phyloP scores from a whole-genome alignment of 2,329 filamentous ascomycete genomes.

The Pseudogymnoascus sp. region DNA sequence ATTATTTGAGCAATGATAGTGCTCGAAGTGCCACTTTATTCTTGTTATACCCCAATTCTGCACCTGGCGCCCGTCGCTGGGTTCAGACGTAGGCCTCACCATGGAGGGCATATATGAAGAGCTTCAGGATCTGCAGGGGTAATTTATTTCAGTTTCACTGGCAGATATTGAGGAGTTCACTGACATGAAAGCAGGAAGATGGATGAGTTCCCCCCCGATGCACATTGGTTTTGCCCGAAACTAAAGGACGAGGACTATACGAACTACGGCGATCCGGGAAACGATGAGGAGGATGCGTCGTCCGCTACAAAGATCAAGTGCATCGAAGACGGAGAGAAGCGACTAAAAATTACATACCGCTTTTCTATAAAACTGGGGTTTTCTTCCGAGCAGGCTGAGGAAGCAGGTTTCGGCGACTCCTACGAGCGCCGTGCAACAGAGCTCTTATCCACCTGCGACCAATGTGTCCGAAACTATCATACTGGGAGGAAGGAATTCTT shows the following conservation, averaged over 20 bases:
- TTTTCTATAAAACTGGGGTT: conserved; percentile 64
- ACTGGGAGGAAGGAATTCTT: conserved; percentile 56
- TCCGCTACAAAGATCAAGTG: conserved; percentile 43
- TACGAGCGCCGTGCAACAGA: conserved; percentile 51
- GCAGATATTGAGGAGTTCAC: not conserved
- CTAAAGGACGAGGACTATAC: conserved; percentile 53
- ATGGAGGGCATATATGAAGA: conserved; percentile 9
- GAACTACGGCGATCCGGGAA: conserved; percentile 51
- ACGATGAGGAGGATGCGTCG: conserved; percentile 41
- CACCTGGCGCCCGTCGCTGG: not conserved
- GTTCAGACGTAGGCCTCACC: not conserved
- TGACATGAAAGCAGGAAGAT: not conserved
- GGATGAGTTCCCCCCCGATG: conserved; percentile 27
- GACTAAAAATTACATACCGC: conserved; percentile 56
- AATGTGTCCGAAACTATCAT: conserved; percentile 69
- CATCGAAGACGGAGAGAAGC: conserved; percentile 46
- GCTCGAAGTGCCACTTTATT: not conserved
- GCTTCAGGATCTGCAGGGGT: conserved; percentile 2
- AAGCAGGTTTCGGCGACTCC: conserved; percentile 44
- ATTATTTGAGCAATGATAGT: conserved; percentile 1
- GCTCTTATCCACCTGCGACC: conserved; percentile 56
- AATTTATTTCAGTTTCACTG: not conserved
- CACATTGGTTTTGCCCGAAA: conserved; percentile 63
- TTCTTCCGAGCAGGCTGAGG: conserved; percentile 47
- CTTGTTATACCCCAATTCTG: not conserved